Conservation (phyloP, 106 monocot genomes). For the Dioscorea zingiberensis region DNA sequence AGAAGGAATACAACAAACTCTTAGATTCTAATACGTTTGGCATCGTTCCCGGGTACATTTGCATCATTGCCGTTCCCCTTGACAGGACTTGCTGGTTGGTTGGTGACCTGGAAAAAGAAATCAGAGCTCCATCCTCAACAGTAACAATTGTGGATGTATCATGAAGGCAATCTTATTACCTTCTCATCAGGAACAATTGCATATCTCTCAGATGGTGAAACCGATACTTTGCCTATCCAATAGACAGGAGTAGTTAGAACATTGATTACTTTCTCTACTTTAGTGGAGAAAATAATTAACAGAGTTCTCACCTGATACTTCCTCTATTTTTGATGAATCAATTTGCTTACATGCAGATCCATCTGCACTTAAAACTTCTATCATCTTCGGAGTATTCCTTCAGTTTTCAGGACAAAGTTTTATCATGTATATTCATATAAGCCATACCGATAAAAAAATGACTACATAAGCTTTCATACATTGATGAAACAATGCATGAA, state of each 20-base stretch:
- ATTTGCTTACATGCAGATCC: slow-evolving; percentile 60
- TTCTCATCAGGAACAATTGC: slow-evolving; percentile 91
- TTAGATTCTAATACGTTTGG: slow-evolving; percentile 37
- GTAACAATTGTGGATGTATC: no score
- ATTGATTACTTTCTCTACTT: neutral
- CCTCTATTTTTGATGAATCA: slow-evolving; percentile 43
- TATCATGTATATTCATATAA: neutral
- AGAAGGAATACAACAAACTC: no score
- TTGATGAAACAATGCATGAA: neutral
- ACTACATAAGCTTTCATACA: no score
- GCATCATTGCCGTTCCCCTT: slow-evolving; percentile 44
- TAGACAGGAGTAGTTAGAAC: slow-evolving; percentile 5
- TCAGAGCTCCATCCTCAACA: no score
- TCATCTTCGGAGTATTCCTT: slow-evolving; percentile 52
- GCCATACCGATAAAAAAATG: no score
- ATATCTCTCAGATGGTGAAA: slow-evolving; percentile 92
- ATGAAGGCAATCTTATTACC: no score
- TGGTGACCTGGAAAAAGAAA: slow-evolving; percentile 36
- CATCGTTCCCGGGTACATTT: slow-evolving; percentile 70
- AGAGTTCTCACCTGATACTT: slow-evolving; percentile 37
- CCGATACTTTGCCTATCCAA: slow-evolving; percentile 73
- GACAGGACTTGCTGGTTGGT: slow-evolving; percentile 4
- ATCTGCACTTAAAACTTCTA: slow-evolving; percentile 61
- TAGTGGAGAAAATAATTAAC: neutral
- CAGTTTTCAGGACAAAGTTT: neutral